Conservation (phyloP, 129 eudicot genomes). For the Solidago caesia region DNA sequence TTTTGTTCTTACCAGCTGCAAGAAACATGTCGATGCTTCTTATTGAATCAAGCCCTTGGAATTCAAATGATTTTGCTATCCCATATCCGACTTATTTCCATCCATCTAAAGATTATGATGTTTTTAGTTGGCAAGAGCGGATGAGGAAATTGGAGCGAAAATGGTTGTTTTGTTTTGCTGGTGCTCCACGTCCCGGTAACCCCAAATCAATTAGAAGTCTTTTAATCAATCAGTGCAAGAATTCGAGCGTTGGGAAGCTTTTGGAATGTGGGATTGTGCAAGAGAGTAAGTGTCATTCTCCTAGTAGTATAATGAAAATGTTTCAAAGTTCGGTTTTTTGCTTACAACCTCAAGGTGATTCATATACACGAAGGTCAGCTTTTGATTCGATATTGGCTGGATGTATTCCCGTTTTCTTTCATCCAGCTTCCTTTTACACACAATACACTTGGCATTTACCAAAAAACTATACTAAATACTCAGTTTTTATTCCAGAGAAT, state of each 20-base stretch:
- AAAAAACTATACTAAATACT: slow-evolving; percentile 53
- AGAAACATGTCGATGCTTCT: slow-evolving; percentile 85
- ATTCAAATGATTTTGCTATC: slow-evolving; percentile 74
- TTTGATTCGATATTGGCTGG: slow-evolving; percentile 95
- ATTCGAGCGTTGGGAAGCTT: slow-evolving; percentile 52
- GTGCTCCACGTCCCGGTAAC: slow-evolving; percentile 79
- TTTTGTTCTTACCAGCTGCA: slow-evolving; percentile 75
- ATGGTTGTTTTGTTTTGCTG: slow-evolving; percentile 82
- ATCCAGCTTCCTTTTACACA: slow-evolving; percentile 79
- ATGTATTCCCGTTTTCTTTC: slow-evolving; percentile 92
- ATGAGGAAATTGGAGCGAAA: slow-evolving; percentile 63
- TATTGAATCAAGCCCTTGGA: slow-evolving; percentile 93
- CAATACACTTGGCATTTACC: slow-evolving; percentile 98
- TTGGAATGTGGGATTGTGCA: slow-evolving; percentile 61
- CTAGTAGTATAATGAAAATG: slow-evolving; percentile 82
- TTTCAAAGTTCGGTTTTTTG: slow-evolving; percentile 86
- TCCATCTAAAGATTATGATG: slow-evolving; percentile 71
- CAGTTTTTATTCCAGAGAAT: slow-evolving; percentile 77
- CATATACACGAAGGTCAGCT: slow-evolving; percentile 81
- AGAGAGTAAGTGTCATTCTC: slow-evolving; percentile 81
- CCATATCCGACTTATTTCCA: slow-evolving; percentile 95
- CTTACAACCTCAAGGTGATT: slow-evolving; percentile 91
- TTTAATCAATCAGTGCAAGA: slow-evolving; percentile 68
- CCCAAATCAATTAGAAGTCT: slow-evolving; percentile 70
- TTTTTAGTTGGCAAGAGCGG: slow-evolving; percentile 73